Evolutionary conservation across 2,329 filamentous ascomycete species (phyloP).

Genomic region (Colletotrichum ledebouriae): DNA sequence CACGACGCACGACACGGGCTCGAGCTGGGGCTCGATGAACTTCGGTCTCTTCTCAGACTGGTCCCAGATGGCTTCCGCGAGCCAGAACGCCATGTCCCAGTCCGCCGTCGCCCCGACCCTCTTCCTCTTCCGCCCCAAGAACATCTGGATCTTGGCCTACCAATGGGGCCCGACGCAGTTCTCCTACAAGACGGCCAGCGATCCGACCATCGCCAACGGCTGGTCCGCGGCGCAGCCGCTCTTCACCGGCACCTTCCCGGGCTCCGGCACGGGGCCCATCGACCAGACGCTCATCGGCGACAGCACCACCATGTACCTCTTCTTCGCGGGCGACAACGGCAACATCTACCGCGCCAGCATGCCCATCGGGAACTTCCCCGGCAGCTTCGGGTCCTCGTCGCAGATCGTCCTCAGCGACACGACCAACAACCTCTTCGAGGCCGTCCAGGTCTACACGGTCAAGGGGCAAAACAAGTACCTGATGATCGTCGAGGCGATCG

Average conservation of each 20-base stretch:
- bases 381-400: slow-evolving; percentile 66
- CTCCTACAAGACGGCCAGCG: slow-evolving; percentile 69
- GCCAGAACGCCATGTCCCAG: slow-evolving; percentile 64
- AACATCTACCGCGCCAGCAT: slow-evolving; percentile 75
- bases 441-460: slow-evolving; percentile 75
- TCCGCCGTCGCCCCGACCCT: slow-evolving; percentile 70
- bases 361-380: slow-evolving; percentile 73
- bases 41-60: slow-evolving; percentile 69
- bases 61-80: slow-evolving; percentile 62
- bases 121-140: slow-evolving; percentile 73
- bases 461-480: slow-evolving; percentile 69
- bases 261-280: slow-evolving; percentile 67
- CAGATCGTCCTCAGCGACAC: slow-evolving; percentile 66
- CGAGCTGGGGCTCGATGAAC: slow-evolving; percentile 69
- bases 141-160: slow-evolving; percentile 74
- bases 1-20: slow-evolving; percentile 58
- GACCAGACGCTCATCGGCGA: slow-evolving; percentile 76
- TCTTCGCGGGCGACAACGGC: slow-evolving; percentile 77
- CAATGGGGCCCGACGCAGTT: slow-evolving; percentile 74
- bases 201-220: slow-evolving; percentile 69
- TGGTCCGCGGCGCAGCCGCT: slow-evolving; percentile 69
- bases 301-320: slow-evolving; percentile 72
- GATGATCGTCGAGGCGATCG: slow-evolving; percentile 76
- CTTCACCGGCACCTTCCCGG: slow-evolving; percentile 67
- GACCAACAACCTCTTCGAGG: slow-evolving; percentile 72